Evolutionary conservation across 768 basidiomycete species (phyloP), one percentile per base, ranked within the genome.

Genomic region (Pulveroboletus sp.): DNA sequence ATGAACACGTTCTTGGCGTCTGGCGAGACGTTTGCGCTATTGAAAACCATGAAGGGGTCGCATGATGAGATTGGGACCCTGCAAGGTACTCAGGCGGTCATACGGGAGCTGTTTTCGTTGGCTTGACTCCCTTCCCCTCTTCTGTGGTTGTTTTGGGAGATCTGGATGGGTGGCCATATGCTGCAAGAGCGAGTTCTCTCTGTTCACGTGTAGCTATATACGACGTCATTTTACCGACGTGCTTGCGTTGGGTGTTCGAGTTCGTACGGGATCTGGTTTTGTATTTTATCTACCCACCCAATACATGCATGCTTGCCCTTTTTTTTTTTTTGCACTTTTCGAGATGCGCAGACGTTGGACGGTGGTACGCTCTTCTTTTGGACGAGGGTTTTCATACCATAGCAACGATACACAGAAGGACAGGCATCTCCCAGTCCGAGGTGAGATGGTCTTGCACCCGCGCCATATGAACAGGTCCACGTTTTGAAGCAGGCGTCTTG

Each of bases 71-170:
- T 87, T 39, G 80, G 80, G 13, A 65, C 76, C 2, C 68, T 80
- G 30, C 85, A 89, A 52, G 86, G 86, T 6, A 78, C 88, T 21
- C 84, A 89, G 54, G 84, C 87, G 63, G 69, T 78, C 10, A 75
- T 82, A 24, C 63, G 66, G 30, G 58, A 47, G 13, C 14, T 67
- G 11, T 66, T 66, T 47, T 67, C 54, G 36, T 48, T 67, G 47
- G 39, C 39, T 11, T 59, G 50, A 59, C 37, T 10, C 35, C 9
- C 4, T 33, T 21, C 21, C 21, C 21, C 21, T 21, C 21, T 11
- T 6, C 32, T 33, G 30, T 5, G 26, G 8, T 24, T 15, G 11
- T 9, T 21, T 21, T 2, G 35, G 31, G 44, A 41, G 54, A n/a
- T 40, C 24, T n/a, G 14, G 24, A 46, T 40, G 39, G 14, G n/a